Percentiles rank a stretch among this genome's conserved stretches.
These are phyloP conservation scores for Apiotrichum akiyoshidainum DNA, from an alignment of 1,284 basidiomycete genomes.

Conservation along the genomic window DNA sequence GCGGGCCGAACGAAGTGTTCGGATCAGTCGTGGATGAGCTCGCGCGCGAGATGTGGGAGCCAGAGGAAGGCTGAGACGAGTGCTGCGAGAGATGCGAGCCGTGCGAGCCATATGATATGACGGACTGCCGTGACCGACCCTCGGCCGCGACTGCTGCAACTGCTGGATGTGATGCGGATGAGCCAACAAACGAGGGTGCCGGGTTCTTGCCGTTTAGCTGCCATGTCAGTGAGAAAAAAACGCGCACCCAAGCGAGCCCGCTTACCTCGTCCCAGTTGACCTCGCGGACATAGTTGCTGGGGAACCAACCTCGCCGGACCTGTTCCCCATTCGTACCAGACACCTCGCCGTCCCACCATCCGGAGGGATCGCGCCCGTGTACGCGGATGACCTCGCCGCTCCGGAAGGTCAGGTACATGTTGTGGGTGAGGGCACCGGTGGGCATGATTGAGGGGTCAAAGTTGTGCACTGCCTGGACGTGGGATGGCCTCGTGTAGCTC, in stretches of 20 bases:
- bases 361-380: conserved; percentile 76
- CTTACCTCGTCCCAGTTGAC: conserved; percentile 33
- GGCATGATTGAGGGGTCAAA: conserved; percentile 62
- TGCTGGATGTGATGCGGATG: background rate
- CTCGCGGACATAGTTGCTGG: conserved; percentile 61
- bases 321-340: conserved; percentile 13
- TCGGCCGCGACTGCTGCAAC: background rate
- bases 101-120: conserved; percentile 14
- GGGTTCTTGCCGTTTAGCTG: background rate
- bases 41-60: conserved; percentile 7
- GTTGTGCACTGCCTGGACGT: conserved; percentile 81
- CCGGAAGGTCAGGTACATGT: conserved; percentile 81
- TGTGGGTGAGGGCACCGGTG: conserved; percentile 53
- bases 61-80: conserved; percentile 11
- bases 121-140: conserved; percentile 15
- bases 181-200: background rate
- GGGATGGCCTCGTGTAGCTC: conserved; percentile 2
- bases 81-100: conserved; percentile 9
- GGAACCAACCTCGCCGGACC: conserved; percentile 86
- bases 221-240: background rate
- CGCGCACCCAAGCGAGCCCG: background rate
- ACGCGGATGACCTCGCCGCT: conserved; percentile 89
- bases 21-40: background rate
- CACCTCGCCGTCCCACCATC: conserved; percentile 98
- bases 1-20: conserved; percentile 1